Evolutionary conservation across 768 basidiomycete species (phyloP), one percentile per base, ranked within the genome.

Genomic region (Obba rivulosa): DNA sequence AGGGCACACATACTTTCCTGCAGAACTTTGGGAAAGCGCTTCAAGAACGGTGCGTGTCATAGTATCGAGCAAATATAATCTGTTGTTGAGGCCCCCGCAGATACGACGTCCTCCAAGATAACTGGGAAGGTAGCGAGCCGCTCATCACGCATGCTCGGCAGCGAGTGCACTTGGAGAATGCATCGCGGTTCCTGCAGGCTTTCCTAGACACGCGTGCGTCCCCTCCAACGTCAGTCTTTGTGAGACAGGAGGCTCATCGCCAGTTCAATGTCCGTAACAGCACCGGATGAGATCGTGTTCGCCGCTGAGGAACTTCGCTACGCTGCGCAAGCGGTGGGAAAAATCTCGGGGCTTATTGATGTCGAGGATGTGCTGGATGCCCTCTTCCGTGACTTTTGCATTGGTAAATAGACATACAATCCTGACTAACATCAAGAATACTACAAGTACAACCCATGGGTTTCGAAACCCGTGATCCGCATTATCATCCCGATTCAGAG

Each of bases 251-350:
- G 28, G 16, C 17, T 20, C 16, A 21, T 28, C 16, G 21, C 2
- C n/a, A 11, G 14, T 31, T 37, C 38, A 21, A 36, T 11, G 2
- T 13, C 16, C 11, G 8, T 14, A 4, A 24, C 59, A 84, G 83
- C 77, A 8, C 57, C 77, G 1, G 73, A 77, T n/a, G 87, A 92
- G 52, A 68, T 93, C 3, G 90, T 93, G 5, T 62, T 88, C 10
- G 90, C 80, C 4, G 91, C 91, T 0, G 92, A 95, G 63, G 90
- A 92, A 60, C 72, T 95, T 21, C 80, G 92, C 21, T 91, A 92
- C 60, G 92, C 91, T 2, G 83, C 85, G 0, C 77, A 79, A 50
- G 83, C 89, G 3, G 77, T 95, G n/a, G 92, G 89, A 1, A 80
- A 81, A 49, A 81, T 94, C n/a, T 82, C 85, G 2, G 92, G 92